These are phyloP conservation scores for Cenococcum geophilum DNA, from an alignment of 495 filamentous ascomycete species.

Conservation along the genomic window DNA sequence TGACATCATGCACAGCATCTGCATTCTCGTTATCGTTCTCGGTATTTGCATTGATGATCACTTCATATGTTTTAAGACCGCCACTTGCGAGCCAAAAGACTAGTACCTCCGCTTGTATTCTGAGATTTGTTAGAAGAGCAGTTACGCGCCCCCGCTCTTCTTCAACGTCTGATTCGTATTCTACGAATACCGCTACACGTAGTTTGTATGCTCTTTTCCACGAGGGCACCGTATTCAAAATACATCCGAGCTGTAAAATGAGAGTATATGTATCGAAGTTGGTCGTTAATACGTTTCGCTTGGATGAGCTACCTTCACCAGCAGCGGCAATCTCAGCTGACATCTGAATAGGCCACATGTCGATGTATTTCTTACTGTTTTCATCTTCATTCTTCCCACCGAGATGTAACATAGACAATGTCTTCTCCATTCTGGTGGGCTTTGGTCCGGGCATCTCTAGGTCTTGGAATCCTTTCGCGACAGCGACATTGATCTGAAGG, in stretches of 20 bases:
- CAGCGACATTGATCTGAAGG: conserved; percentile 76
- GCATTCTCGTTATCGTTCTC: conserved; percentile 35
- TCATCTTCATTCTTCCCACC: conserved; percentile 41
- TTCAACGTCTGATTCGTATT: conserved; percentile 78
- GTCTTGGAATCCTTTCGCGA: conserved; percentile 75
- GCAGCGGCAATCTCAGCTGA: conserved; percentile 64
- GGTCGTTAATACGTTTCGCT: conserved; percentile 68
- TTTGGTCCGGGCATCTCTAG: conserved; percentile 57
- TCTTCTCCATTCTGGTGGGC: conserved; percentile 22
- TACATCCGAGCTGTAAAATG: conserved; percentile 80
- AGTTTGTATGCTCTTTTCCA: conserved; percentile 74
- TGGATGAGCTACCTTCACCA: conserved; percentile 33
- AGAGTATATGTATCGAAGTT: conserved; percentile 92
- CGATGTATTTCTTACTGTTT: conserved; percentile 71
- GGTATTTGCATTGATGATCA: conserved; percentile 63
- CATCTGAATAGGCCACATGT: conserved; percentile 83
- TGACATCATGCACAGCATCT: conserved; percentile 49
- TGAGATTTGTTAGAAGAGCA: conserved; percentile 68
- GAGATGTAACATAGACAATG: conserved; percentile 15
- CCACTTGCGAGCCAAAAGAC: conserved; percentile 81
- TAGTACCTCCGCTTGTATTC: conserved; percentile 71
- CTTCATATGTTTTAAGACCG: conserved; percentile 63
- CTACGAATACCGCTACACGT: conserved; percentile 78
- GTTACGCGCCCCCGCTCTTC: conserved; percentile 71
- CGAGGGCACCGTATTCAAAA: conserved; percentile 72